phyloP scores from a whole-genome alignment of 192 early-diverging fungal species.

The Dimargaris cristalligena region DNA sequence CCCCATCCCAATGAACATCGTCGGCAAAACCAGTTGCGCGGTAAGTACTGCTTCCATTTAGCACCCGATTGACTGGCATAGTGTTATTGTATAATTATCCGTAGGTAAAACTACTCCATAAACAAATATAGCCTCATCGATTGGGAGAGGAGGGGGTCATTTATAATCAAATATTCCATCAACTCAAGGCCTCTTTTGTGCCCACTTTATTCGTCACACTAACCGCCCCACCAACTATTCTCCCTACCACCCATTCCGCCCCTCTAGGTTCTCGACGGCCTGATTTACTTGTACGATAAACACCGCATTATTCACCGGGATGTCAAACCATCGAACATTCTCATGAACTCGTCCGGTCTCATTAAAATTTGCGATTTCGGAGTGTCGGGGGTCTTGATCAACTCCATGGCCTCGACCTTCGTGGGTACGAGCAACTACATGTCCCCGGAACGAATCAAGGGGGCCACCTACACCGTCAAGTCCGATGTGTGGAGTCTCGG shows the following conservation, averaged over 20 bases:
- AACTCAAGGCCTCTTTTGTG: no score
- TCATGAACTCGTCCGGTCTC: slow-evolving; percentile 60
- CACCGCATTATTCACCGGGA: slow-evolving; percentile 89
- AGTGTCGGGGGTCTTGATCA: slow-evolving; percentile 73
- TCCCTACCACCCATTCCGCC: no score
- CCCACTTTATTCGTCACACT: no score
- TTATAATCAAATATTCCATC: no score
- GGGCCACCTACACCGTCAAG: slow-evolving; percentile 58
- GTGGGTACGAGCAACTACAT: slow-evolving; percentile 74
- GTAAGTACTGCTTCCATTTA: no score
- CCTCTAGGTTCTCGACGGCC: slow-evolving; percentile 40
- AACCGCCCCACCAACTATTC: no score
- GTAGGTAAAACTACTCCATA: no score
- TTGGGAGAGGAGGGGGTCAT: no score
- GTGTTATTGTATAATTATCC: no score
- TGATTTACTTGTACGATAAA: slow-evolving; percentile 74
- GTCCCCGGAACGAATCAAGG: slow-evolving; percentile 69
- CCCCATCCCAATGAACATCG: slow-evolving; percentile 70
- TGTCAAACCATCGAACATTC: slow-evolving; percentile 74
- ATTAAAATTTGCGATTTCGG: slow-evolving; percentile 83
- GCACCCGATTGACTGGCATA: no score
- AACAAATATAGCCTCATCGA: no score
- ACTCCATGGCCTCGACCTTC: slow-evolving; percentile 72
- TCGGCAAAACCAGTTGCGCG: slow-evolving; percentile 68
- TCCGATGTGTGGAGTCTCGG: slow-evolving; percentile 73